These are phyloP conservation scores for Lichenothelia convexa DNA, from an alignment of 495 filamentous ascomycete species.

Conservation along the genomic window DNA sequence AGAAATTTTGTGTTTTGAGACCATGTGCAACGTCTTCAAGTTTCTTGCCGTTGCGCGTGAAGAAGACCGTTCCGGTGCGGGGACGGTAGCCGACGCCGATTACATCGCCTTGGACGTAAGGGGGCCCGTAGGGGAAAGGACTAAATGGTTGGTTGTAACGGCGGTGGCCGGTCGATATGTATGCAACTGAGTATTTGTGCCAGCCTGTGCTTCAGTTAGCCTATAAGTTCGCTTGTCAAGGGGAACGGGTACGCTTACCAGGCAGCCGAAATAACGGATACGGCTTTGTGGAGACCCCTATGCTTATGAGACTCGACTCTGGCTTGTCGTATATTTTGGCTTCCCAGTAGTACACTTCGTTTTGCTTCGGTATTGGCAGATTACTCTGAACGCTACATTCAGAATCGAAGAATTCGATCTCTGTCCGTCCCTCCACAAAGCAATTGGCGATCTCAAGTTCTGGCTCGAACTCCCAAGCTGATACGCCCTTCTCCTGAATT, in stretches of 20 bases:
- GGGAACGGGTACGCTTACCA: constrained; percentile 34
- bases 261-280: constrained; percentile 90
- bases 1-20: constrained; percentile 86
- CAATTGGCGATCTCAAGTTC: constrained; percentile 98
- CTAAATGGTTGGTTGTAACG: constrained; percentile 83
- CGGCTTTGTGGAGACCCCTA: constrained; percentile 89
- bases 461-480: constrained; percentile 96
- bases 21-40: constrained; percentile 90
- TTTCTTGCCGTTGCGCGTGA: constrained; percentile 94
- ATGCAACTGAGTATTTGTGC: constrained; percentile 82
- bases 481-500: constrained; percentile 97
- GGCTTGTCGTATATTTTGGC: constrained; percentile 97
- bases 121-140: constrained; percentile 59
- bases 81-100: constrained; percentile 92
- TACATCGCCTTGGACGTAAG: constrained; percentile 80
- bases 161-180: constrained; percentile 69
- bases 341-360: constrained; percentile 99
- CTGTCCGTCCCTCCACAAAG: constrained; percentile 88
- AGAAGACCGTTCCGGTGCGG: constrained; percentile 87
- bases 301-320: constrained; percentile 62
- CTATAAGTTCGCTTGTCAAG: background rate
- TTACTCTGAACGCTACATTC: constrained; percentile 97
- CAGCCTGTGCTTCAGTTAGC: constrained; percentile 43
- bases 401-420: constrained; percentile 96
- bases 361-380: constrained; percentile 90